Base-by-base conservation (phyloP, 805 yeast species). In the Kluyveromyces siamensis region DNA sequence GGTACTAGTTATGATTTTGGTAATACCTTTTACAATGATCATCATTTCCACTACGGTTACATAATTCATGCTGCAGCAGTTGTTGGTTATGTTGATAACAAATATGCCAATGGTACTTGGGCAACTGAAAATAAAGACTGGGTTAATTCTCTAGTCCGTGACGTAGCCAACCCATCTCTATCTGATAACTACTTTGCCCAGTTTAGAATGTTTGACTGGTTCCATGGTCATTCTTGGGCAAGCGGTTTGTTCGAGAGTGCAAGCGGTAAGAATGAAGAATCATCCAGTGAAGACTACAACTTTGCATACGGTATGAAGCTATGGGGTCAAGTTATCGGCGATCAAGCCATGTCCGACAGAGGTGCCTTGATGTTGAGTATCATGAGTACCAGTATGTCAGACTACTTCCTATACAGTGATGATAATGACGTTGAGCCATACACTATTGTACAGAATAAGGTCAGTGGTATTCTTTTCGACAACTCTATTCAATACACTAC, bases 21-120 rank as follows among this genome's bases (percentile, higher is more conserved):
- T 43, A 76, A 83, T 62, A 77, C 85, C 21, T 84, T 77, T 62
- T 87, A 86, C 67, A 86, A 87, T 56, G 95, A 87, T 59, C 95
- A 87, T 58, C 93, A 87, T 61, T 87, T 86, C 75, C 95, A 87
- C 63, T 87, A 84, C 59, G 93, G 93, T 10, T 87, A 86, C 65
- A 83, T 80, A 55, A 74, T 87, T 44, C 90, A 86, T 61, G 85
- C 95, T 1, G 95, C 95, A 6, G 89, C 95, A 1, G 70, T 84
- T 18, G 76, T 86, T 42, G 90, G 83, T n/a, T 64, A 78, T 48
- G 78, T 82, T 16, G 95, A 87, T 60, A 50, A 55, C 4, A 63
- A 67, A 27, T 57, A 60, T 13, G 83, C 83, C 18, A 18, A 18
- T 8, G 80, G 81, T 9, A 59, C 68, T 1, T 83, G 85, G 81